A percentile compares a stretch with the other conserved stretches of the same genome.
These are phyloP conservation scores for Anisodus acutangulus DNA, from an alignment of 257 asterid genomes.

Conservation along the genomic window DNA sequence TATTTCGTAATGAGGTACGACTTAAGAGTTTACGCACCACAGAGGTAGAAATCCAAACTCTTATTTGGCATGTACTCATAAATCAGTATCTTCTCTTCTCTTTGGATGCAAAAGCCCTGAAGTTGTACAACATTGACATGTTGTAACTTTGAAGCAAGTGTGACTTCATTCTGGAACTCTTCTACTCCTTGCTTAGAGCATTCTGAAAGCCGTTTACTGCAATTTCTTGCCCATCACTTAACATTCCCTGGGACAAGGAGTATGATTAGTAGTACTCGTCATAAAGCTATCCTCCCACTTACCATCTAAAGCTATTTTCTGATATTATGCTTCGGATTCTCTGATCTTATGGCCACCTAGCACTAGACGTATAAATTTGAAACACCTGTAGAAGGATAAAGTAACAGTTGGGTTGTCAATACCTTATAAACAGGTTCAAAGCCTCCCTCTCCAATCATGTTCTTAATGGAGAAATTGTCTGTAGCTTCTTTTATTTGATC, in stretches of 20 bases:
- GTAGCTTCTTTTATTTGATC: slow-evolving; percentile 39
- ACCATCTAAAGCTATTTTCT: too few species aligned
- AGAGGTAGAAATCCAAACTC: too few species aligned
- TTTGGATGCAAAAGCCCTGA: slow-evolving; percentile 38
- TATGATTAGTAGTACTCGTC: neutral
- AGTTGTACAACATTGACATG: slow-evolving; percentile 46
- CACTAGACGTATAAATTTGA: neutral
- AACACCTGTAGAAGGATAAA: neutral
- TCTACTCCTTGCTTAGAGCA: slow-evolving; percentile 45
- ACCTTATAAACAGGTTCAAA: slow-evolving; percentile 54
- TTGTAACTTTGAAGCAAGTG: slow-evolving; percentile 44
- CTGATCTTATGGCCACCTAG: neutral
- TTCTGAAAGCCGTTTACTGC: slow-evolving; percentile 49
- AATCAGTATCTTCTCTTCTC: slow-evolving; percentile 45
- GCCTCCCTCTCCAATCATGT: slow-evolving; percentile 49
- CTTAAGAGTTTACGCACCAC: slow-evolving; percentile 35
- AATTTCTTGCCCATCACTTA: slow-evolving; percentile 40
- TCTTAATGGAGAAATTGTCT: slow-evolving; percentile 36
- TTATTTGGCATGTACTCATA: too few species aligned
- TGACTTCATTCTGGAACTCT: slow-evolving; percentile 47
- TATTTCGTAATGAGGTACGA: too few species aligned
- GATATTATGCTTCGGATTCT: neutral
- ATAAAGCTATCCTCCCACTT: neutral
- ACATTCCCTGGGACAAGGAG: slow-evolving; percentile 39
- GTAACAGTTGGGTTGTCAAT: slow-evolving; percentile 4